A percentile compares a stretch with the other conserved stretches of the same genome.
Evolutionary conservation across 129 eudicot genomes (phyloP).

Genomic region (Rutidosis leptorrhynchoides): DNA sequence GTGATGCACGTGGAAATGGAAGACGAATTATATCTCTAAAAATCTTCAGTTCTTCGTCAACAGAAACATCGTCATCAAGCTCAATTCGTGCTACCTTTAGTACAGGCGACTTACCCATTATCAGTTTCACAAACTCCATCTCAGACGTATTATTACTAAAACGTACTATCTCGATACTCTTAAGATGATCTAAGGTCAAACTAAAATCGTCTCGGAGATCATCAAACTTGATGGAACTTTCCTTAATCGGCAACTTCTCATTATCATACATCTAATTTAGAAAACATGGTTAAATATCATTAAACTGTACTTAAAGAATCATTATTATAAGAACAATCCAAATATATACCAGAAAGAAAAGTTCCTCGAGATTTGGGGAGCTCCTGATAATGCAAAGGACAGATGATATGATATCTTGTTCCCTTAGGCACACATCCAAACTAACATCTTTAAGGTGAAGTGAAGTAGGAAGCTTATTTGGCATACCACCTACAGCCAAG

Average conservation of each 20-base stretch:
- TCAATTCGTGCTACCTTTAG: constrained; percentile 2
- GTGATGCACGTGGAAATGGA: constrained; percentile 25
- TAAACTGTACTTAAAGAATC: background rate
- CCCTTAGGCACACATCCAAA: background rate
- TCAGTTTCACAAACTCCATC: constrained; percentile 18
- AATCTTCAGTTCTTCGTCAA: constrained; percentile 7
- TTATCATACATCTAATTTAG: background rate
- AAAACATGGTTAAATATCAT: background rate
- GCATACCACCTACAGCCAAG: constrained; percentile 6
- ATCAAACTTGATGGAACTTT: background rate
- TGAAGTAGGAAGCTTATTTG: constrained; percentile 4
- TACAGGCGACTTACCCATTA: constrained; percentile 20
- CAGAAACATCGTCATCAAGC: background rate
- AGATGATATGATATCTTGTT: background rate
- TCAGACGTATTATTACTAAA: background rate
- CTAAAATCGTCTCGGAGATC: constrained; percentile 4
- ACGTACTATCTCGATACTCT: background rate
- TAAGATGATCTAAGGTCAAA: constrained; percentile 7
- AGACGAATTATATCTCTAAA: background rate
- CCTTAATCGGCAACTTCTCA: background rate
- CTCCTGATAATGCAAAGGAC: constrained; percentile 4
- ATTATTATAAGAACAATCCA: background rate
- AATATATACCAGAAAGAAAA: background rate
- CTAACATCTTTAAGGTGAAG: background rate
- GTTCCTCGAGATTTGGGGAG: constrained; percentile 6